Evolutionary conservation across 139 green algal genomes (phyloP), one percentile per base, ranked within the genome.

Genomic region (Mesotaenium endlicherianum): DNA sequence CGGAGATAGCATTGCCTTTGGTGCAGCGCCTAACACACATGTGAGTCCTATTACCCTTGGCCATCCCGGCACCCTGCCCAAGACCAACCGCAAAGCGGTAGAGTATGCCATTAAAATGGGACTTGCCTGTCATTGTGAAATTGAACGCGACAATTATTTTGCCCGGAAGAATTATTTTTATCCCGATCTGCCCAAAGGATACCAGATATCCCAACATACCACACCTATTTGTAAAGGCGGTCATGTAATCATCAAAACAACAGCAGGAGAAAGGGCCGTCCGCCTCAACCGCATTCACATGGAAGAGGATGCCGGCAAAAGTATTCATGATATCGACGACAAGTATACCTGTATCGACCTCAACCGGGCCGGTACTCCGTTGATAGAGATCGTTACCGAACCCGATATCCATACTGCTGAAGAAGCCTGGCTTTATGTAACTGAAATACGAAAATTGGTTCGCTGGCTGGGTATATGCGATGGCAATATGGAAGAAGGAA

Each of bases 101-200:
- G 17, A 60, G 16, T 11, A 58, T 8, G 69, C 69, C 3, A 60
- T 77, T 4, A 77, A 58, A 60, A 58, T 31, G 4, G 69, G 69
- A 8, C 69, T 77, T 59, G 69, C 17, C 8, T 49, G 58, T 31
- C 3, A 77, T 60, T 8, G 11, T 16, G 26, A 85, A n/a, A 60
- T 80, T 36, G 20, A 86, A 20, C 8, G 39, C 6, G 34, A 74
- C 20, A 49, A 4, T 16, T 70, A 45, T 42, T 86, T 86, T 53
- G 79, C 64, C 14, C 70, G 79, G 3, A 86, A 86, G 36, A 47
- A 86, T 17, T 86, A 86, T 42, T 86, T 86, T 68, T 86, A 86
- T 17, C 34, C 50, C 14, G 79, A 86, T 36, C 43, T 86, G 74
- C 75, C 75, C 20, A 79, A 86, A 45, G 79, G 79, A 14, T 86